Base-by-base conservation (phyloP, 345 rosid species). In the Eutrema yunnanense region DNA sequence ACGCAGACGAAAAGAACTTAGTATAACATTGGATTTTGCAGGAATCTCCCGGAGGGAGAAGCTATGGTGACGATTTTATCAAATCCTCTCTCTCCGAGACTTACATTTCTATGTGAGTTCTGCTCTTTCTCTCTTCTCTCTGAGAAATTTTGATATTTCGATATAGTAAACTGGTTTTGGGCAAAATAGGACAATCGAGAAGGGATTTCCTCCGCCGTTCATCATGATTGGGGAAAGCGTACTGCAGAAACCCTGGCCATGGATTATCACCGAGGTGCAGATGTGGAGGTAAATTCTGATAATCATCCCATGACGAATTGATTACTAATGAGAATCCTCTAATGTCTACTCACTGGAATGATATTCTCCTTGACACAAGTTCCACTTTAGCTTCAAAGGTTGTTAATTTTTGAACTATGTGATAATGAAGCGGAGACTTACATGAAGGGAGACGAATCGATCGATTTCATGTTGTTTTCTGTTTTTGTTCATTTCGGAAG, bases 381-480 rank as follows among this genome's bases (percentile, higher is more conserved):
- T 42, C 79, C 43, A 81, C 85, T 63, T 67, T 79, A 62, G 90
- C 84, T 77, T 86, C 92, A 33, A 77, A 88, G 97, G 98, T 93
- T 47, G 53, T 71, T 57, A 10, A 50, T 58, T 37, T 64, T 32
- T 19, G 22, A 19, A 19, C 22, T 19, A 19, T 19, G 22, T 19
- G 22, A 19, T 1, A 19, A 19, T 19, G 22, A 19, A 19, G 22
- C 22, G 1, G 22, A 19, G 22, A 19, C 22, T 19, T 0, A 19
- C 22, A 19, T 19, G 22, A 19, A 19, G 22, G 22, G 22, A 19
- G 22, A 19, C 22, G 22, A 1, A 19, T 19, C 22, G 22, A 19
- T 19, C 22, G 22, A 19, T 19, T 19, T 19, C 22, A 19, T 19
- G 22, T 19, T 19, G 22, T 19, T 19, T 19, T 19, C 22, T 19